Conservation (phyloP, 306 rosid species). For the Gillenia trifoliata region DNA sequence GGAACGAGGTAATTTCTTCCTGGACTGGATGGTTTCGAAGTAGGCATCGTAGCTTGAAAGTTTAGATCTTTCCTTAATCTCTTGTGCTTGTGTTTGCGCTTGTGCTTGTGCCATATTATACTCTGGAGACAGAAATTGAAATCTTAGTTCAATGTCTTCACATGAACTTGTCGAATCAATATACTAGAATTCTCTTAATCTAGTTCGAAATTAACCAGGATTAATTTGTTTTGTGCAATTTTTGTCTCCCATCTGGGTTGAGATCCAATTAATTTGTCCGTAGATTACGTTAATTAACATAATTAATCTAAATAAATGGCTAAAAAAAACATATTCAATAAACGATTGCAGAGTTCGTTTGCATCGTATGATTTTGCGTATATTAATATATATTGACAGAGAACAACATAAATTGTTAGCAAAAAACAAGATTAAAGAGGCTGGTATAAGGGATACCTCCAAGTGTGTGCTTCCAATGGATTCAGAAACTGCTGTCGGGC, state of each 20-base stretch:
- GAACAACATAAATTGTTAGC: neutral
- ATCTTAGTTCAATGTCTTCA: neutral
- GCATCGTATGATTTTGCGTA: neutral
- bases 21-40: slow-evolving; percentile 59
- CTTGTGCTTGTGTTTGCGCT: slow-evolving; percentile 5
- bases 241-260: neutral
- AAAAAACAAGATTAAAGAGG: neutral
- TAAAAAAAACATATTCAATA: neutral
- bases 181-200: neutral
- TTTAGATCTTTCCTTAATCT: slow-evolving; percentile 15
- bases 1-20: slow-evolving; percentile 69
- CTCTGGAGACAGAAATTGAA: slow-evolving; percentile 16
- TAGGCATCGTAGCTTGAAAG: slow-evolving; percentile 59
- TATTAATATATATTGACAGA: neutral
- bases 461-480: slow-evolving; percentile 20
- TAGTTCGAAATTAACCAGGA: neutral
- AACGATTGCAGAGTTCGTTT: neutral
- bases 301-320: no score
- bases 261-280: neutral
- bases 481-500: slow-evolving; percentile 13
- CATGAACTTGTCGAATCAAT: neutral
- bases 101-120: slow-evolving; percentile 48
- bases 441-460: slow-evolving; percentile 20
- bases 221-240: neutral
- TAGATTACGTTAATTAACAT: neutral